phyloP scores from a whole-genome alignment of 345 rosid genomes.

The Mallotus nudiflorus region DNA sequence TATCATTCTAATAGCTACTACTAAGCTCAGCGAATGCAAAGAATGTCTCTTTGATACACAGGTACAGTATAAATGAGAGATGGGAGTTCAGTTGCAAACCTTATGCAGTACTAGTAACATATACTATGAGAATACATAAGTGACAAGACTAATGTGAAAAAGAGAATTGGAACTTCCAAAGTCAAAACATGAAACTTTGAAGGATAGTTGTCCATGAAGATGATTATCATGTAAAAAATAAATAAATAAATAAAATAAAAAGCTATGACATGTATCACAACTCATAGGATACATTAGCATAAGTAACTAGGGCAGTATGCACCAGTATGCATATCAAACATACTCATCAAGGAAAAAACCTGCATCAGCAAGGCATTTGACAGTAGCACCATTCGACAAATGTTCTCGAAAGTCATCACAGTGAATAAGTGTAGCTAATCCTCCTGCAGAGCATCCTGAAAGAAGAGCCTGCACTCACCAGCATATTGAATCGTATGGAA shows the following conservation, averaged over 20 bases:
- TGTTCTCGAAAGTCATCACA: slow-evolving; percentile 71
- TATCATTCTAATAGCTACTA: not conserved
- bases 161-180: not conserved
- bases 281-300: not conserved
- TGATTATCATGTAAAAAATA: not conserved
- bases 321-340: slow-evolving; percentile 29
- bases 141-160: too few species aligned
- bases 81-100: not conserved
- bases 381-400: slow-evolving; percentile 62
- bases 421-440: slow-evolving; percentile 82
- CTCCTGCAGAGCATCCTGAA: slow-evolving; percentile 98
- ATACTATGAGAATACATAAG: not conserved
- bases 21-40: slow-evolving; percentile 1
- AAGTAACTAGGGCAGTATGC: slow-evolving; percentile 2
- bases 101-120: too few species aligned
- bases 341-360: slow-evolving; percentile 91
- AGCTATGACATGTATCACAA: not conserved
- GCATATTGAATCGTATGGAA: not conserved
- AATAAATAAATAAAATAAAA: not conserved
- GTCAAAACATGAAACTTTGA: not conserved
- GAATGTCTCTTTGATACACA: not conserved
- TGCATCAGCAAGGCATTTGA: slow-evolving; percentile 95
- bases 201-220: not conserved
- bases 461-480: slow-evolving; percentile 62
- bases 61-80: not conserved